phyloP scores from a whole-genome alignment of 73 alveolate genomes.

The Stentor coeruleus region DNA sequence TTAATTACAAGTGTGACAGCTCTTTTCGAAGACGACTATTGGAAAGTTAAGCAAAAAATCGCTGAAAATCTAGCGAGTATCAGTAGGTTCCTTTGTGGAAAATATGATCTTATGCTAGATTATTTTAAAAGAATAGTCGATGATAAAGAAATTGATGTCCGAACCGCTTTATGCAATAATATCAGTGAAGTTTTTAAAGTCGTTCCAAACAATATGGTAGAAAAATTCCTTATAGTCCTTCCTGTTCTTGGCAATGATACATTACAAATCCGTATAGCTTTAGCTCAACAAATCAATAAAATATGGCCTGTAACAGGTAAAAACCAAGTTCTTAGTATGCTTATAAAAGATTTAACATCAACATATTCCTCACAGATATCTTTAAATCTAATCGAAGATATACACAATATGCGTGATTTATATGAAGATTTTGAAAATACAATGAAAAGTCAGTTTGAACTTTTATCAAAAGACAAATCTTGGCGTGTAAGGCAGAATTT shows the following conservation, averaged over 20 bases:
- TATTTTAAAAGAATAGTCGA: background rate
- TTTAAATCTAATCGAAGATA: background rate
- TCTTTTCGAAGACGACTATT: background rate
- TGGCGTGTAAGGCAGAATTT: slow-evolving; percentile 1
- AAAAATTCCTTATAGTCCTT: background rate
- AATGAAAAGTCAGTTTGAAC: background rate
- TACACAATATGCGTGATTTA: background rate
- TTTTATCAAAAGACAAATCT: background rate
- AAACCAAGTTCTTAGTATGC: background rate
- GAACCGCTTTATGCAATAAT: background rate
- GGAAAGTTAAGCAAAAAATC: background rate
- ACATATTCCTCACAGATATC: background rate
- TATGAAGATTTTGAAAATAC: background rate
- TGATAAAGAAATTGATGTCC: background rate
- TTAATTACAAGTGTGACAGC: background rate
- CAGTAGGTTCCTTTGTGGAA: background rate
- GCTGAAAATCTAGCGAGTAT: background rate
- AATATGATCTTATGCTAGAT: background rate
- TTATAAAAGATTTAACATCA: background rate
- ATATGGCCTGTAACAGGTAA: background rate
- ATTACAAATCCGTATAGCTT: background rate
- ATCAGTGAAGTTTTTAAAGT: background rate
- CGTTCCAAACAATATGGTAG: background rate
- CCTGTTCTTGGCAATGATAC: background rate
- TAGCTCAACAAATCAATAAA: background rate